These are phyloP conservation scores for Pulveroboletus sp. DNA, from an alignment of 768 basidiomycete genomes.

Conservation along the genomic window DNA sequence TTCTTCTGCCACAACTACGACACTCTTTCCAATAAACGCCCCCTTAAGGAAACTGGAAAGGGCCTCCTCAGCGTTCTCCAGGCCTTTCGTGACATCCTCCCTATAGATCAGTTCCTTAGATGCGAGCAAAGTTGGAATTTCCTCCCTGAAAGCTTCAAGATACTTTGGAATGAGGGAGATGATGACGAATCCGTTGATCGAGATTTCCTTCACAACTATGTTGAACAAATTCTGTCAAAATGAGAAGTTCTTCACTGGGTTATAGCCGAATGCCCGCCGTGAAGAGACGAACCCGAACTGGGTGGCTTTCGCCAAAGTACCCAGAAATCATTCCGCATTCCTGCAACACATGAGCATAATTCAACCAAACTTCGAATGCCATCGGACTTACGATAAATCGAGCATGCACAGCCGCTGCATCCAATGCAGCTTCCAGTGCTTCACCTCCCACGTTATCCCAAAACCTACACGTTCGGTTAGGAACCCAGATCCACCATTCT, in stretches of 20 bases:
- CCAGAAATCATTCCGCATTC: slow-evolving; percentile 32
- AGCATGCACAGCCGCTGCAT: slow-evolving; percentile 41
- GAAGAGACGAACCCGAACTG: background rate
- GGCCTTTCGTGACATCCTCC: slow-evolving; percentile 45
- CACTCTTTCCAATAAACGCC: slow-evolving; percentile 7
- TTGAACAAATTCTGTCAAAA: background rate
- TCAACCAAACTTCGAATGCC: background rate
- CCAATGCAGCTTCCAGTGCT: slow-evolving; percentile 53
- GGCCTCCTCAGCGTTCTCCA: slow-evolving; percentile 32
- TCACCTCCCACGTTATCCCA: slow-evolving; percentile 60
- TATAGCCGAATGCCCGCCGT: background rate
- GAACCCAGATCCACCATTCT: background rate
- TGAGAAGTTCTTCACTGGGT: background rate
- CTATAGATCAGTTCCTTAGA: slow-evolving; percentile 45
- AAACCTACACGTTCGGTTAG: slow-evolving; percentile 5
- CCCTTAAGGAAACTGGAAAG: background rate
- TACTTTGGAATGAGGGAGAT: slow-evolving; percentile 30
- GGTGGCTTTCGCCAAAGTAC: background rate
- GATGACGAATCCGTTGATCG: slow-evolving; percentile 46
- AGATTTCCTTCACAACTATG: slow-evolving; percentile 38
- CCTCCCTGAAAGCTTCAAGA: slow-evolving; percentile 39
- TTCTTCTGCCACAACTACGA: slow-evolving; percentile 3
- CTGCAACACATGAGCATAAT: slow-evolving; percentile 1
- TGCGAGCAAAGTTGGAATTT: slow-evolving; percentile 39
- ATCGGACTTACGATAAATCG: slow-evolving; percentile 43